These are phyloP conservation scores for Themeda triandra DNA, from an alignment of 176 grass and related monocot genomes.

Conservation along the genomic window DNA sequence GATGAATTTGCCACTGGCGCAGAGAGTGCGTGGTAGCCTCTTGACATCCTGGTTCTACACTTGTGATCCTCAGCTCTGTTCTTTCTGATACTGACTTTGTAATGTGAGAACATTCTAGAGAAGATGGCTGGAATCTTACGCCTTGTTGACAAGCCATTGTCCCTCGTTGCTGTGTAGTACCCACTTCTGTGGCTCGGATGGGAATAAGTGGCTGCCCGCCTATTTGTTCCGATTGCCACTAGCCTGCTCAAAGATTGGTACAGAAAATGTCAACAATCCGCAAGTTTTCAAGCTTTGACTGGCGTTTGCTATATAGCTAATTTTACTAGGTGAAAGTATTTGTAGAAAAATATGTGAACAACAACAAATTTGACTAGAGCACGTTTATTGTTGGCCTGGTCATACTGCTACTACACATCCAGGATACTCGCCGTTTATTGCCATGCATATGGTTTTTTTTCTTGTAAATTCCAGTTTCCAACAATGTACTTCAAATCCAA, in stretches of 20 bases:
- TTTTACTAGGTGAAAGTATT: not conserved
- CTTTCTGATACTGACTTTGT: conserved; percentile 44
- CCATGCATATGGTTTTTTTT: not conserved
- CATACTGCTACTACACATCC: not conserved
- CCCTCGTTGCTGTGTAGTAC: conserved; percentile 28
- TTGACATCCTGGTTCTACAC: conserved; percentile 30
- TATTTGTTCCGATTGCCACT: conserved; percentile 54
- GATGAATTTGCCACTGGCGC: conserved; percentile 33
- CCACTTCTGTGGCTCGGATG: conserved; percentile 39
- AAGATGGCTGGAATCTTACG: conserved; percentile 43
- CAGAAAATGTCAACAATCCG: conserved; percentile 2
- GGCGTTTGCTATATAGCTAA: not conserved
- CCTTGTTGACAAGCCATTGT: conserved; percentile 44
- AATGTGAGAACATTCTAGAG: conserved; percentile 60
- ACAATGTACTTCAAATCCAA: not conserved
- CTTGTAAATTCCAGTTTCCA: not conserved
- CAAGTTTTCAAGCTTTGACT: not conserved
- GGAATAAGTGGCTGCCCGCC: conserved; percentile 43
- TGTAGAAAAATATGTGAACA: not conserved
- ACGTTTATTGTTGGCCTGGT: not conserved
- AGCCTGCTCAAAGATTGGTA: conserved; percentile 48
- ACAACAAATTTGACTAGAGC: not conserved
- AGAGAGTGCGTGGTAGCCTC: conserved; percentile 34
- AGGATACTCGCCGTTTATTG: not conserved
- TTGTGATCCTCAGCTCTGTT: conserved; percentile 35